phyloP scores from a whole-genome alignment of 805 yeast genomes.

The Candida sithepensis region DNA sequence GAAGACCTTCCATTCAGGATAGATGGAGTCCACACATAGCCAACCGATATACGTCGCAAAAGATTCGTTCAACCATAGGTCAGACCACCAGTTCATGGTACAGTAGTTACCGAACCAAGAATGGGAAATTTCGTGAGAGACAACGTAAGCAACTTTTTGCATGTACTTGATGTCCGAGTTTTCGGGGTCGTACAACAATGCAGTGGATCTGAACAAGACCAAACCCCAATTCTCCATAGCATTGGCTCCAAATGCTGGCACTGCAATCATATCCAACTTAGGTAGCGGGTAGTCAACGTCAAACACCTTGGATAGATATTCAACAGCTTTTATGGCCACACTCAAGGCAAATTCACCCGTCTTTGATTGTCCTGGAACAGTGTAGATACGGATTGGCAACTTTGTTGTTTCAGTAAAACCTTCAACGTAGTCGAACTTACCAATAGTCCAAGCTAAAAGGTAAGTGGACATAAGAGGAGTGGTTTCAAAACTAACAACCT shows the following conservation, averaged over 20 bases:
- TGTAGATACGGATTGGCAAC: constrained; percentile 49
- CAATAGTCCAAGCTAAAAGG: constrained; percentile 56
- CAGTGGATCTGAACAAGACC: constrained; percentile 62
- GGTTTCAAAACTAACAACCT: constrained; percentile 36
- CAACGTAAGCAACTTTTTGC: constrained; percentile 76
- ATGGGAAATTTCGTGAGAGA: constrained; percentile 84
- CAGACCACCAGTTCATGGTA: constrained; percentile 95
- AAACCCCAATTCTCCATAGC: constrained; percentile 95
- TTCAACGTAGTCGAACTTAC: constrained; percentile 54
- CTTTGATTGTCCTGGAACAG: constrained; percentile 45
- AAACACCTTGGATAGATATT: constrained; percentile 44
- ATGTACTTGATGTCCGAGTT: constrained; percentile 49
- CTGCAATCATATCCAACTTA: constrained; percentile 74
- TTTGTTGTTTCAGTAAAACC: constrained; percentile 39
- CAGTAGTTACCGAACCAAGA: constrained; percentile 91
- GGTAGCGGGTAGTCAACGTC: constrained; percentile 71
- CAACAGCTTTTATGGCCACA: constrained; percentile 47
- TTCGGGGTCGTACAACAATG: constrained; percentile 45
- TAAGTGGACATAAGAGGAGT: constrained; percentile 56
- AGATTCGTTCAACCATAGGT: constrained; percentile 85
- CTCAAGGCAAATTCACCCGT: constrained; percentile 47
- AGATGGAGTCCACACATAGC: constrained; percentile 62
- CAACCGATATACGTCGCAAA: constrained; percentile 86
- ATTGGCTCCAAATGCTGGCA: constrained; percentile 76
- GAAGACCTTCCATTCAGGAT: constrained; percentile 82